Conservation (phyloP, 371 early-diverging fungal species). For the Mucor irregularis region DNA sequence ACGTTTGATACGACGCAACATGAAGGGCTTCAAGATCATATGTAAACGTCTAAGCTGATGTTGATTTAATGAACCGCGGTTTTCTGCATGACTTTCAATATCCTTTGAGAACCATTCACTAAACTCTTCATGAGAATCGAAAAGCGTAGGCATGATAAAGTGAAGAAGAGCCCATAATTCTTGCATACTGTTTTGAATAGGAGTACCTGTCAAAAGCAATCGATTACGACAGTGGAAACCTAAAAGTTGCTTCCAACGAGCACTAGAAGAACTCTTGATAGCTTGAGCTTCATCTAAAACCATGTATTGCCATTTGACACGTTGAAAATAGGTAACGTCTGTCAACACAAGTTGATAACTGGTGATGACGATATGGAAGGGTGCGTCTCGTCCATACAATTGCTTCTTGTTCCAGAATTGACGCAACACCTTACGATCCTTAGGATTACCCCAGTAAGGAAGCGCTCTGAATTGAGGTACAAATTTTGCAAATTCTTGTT, state of each 20-base stretch:
- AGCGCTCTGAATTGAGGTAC: slow-evolving; percentile 86
- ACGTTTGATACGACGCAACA: slow-evolving; percentile 96
- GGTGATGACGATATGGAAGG: slow-evolving; percentile 93
- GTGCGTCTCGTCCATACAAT: slow-evolving; percentile 77
- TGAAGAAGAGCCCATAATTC: slow-evolving; percentile 95
- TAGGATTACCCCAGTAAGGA: slow-evolving; percentile 93
- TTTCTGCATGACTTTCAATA: slow-evolving; percentile 91
- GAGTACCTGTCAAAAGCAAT: slow-evolving; percentile 94
- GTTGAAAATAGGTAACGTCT: slow-evolving; percentile 86
- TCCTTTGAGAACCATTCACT: slow-evolving; percentile 96
- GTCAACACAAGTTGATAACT: slow-evolving; percentile 92
- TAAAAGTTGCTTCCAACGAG: slow-evolving; percentile 94
- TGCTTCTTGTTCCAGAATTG: slow-evolving; percentile 84
- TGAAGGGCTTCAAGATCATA: slow-evolving; percentile 98
- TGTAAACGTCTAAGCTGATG: slow-evolving; percentile 91
- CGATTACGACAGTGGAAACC: slow-evolving; percentile 93
- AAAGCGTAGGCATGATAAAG: slow-evolving; percentile 98
- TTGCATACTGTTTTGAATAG: slow-evolving; percentile 97
- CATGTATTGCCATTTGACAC: slow-evolving; percentile 98
- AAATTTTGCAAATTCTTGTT: slow-evolving; percentile 92
- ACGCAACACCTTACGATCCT: slow-evolving; percentile 87
- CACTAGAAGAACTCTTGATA: slow-evolving; percentile 89
- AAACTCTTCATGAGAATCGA: slow-evolving; percentile 95
- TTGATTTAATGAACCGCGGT: slow-evolving; percentile 83
- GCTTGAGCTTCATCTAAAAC: slow-evolving; percentile 98